A percentile compares a stretch with the other conserved stretches of the same genome.
Conservation (phyloP, 2,329 filamentous ascomycete genomes). For the Diaporthe aspalathi region DNA sequence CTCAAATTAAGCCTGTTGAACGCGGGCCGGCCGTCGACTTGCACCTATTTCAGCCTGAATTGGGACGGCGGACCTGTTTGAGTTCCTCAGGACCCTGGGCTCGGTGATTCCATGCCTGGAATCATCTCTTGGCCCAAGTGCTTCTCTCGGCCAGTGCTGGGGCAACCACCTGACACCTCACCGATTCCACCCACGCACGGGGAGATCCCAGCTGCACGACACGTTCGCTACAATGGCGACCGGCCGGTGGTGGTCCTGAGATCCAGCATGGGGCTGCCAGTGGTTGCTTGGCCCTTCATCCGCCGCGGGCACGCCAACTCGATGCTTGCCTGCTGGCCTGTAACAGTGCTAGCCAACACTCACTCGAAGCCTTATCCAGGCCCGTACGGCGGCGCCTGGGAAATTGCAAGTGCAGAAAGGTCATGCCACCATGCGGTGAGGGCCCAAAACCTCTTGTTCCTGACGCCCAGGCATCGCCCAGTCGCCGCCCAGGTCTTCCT, state of each 20-base stretch:
- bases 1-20: constrained; percentile 5
- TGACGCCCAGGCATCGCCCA: not conserved
- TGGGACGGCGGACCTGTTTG: constrained; percentile 20
- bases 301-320: not conserved
- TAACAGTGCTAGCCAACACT: constrained; percentile 13
- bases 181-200: not conserved
- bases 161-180: not conserved
- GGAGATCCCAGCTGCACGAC: not conserved
- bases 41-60: constrained; percentile 27
- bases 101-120: not conserved
- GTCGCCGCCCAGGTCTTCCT: not conserved
- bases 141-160: not conserved
- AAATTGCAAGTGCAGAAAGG: constrained; percentile 9
- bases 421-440: constrained; percentile 4
- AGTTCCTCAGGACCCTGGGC: constrained; percentile 5
- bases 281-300: not conserved
- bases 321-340: constrained; percentile 2
- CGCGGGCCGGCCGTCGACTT: constrained; percentile 22
- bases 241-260: not conserved
- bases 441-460: not conserved
- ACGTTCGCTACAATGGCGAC: not conserved
- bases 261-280: not conserved
- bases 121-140: not conserved
- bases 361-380: constrained; percentile 1
- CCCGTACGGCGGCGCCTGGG: constrained; percentile 17